Conservation (phyloP, 257 asterid genomes). For the Solanum dulcamara region DNA sequence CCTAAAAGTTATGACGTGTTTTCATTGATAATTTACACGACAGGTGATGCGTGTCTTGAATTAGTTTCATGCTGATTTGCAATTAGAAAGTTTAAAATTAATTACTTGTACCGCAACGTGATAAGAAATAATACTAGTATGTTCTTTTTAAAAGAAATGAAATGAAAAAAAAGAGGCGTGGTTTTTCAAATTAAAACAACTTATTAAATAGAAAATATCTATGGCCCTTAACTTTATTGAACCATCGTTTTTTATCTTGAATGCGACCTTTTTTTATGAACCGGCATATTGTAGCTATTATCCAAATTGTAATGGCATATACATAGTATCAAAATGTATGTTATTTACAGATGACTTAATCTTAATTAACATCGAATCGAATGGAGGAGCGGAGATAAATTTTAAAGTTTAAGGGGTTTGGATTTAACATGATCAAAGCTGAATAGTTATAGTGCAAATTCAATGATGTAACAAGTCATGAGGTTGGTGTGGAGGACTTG, state of each 20-base stretch:
- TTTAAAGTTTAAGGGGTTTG: neutral
- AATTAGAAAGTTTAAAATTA: neutral
- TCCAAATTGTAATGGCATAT: no score
- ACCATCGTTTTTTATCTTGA: no score
- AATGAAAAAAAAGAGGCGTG: neutral
- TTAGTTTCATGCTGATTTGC: neutral
- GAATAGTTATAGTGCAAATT: neutral
- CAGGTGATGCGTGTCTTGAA: neutral
- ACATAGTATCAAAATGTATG: no score
- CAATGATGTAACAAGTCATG: neutral
- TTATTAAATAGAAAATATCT: neutral
- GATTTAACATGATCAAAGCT: neutral
- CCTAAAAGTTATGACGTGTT: neutral
- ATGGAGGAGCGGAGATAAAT: no score
- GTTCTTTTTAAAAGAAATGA: neutral
- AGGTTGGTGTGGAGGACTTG: neutral
- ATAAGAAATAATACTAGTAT: neutral
- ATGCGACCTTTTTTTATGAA: no score
- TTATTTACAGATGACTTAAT: no score
- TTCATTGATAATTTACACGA: neutral
- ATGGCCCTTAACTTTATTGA: no score
- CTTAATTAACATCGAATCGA: no score
- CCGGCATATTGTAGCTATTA: no score
- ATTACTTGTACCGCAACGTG: neutral
- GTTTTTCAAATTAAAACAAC: neutral